Evolutionary conservation across 805 yeast species (phyloP), one percentile per base, ranked within the genome.

Genomic region (Yarrowia alimentaria): DNA sequence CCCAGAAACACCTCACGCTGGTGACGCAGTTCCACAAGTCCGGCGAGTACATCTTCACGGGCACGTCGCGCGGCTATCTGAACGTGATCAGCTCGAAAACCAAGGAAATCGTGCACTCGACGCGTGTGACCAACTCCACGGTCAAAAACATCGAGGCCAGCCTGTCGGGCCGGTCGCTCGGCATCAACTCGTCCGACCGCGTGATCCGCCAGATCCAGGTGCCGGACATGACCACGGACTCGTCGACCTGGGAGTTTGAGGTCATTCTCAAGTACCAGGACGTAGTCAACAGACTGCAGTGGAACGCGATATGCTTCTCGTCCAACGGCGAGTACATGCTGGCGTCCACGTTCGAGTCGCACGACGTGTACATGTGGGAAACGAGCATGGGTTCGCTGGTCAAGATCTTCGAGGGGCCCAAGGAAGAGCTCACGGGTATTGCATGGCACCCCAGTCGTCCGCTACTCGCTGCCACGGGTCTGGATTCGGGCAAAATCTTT

Each of bases 351-450:
- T 81, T 79, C 63, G 95, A 95, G 10, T 82, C 93, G 0, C 96
- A 89, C 61, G 95, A 87, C 59, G 73, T 91, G 35, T 90, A 89
- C 64, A 76, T 91, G 53, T 90, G 97, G 97, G 97, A 91, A 62
- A 85, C 96, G 0, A 72, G 78, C 6, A 75, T 84, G 73, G 97
- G 96, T 0, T 80, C 94, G n/a, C 69, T 90, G 52, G 84, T 88
- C 21, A 84, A 91, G 66, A 91, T 89, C 42, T 69, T 88, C 25
- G 96, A 90, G 65, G 96, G 96, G 0, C 85, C 95, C 5, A 82
- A 81, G 57, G 96, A 90, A 58, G 96, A 90, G 61, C 70, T 90
- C 55, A 77, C 84, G 43, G 91, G 83, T 50, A 86, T 89, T 28
- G 90, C 83, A 59, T 90, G 96, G 95, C 87, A 90, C 64, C 80